phyloP scores from a whole-genome alignment of 768 basidiomycete genomes.

The Tremella yokohamensis region DNA sequence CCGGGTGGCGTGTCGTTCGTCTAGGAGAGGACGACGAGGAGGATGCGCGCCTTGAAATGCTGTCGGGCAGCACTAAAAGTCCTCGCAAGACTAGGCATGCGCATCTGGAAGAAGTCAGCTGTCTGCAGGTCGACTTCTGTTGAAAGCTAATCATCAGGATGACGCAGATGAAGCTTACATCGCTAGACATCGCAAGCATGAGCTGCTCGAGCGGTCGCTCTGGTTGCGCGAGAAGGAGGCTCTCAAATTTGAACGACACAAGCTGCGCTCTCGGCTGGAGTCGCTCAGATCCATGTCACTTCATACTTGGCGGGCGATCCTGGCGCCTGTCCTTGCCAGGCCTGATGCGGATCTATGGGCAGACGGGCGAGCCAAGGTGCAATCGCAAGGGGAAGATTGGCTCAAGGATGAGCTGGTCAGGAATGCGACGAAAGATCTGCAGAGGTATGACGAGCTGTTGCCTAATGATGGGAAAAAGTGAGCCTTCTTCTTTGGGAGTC shows the following conservation, averaged over 20 bases:
- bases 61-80: slow-evolving; percentile 1
- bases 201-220: slow-evolving; percentile 77
- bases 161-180: slow-evolving; percentile 77
- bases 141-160: slow-evolving; percentile 53
- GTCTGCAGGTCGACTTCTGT: not conserved
- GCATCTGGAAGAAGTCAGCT: slow-evolving; percentile 62
- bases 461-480: slow-evolving; percentile 41
- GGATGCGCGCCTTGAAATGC: slow-evolving; percentile 17
- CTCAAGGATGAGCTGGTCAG: slow-evolving; percentile 24
- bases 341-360: slow-evolving; percentile 14
- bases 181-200: slow-evolving; percentile 79
- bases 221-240: slow-evolving; percentile 87
- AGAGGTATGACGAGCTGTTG: slow-evolving; percentile 39
- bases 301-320: slow-evolving; percentile 27
- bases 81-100: slow-evolving; percentile 14
- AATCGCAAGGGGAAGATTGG: slow-evolving; percentile 37
- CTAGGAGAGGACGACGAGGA: slow-evolving; percentile 60
- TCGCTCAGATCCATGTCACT: slow-evolving; percentile 65
- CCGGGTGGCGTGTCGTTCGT: slow-evolving; percentile 59
- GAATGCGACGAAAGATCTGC: slow-evolving; percentile 37
- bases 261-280: slow-evolving; percentile 82
- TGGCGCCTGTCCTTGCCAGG: slow-evolving; percentile 26
- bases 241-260: slow-evolving; percentile 85
- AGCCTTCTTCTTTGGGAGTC: slow-evolving; percentile 13
- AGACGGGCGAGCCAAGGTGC: slow-evolving; percentile 26